phyloP scores from a whole-genome alignment of 2,329 filamentous ascomycete genomes.

The Ophiostoma sp. region DNA sequence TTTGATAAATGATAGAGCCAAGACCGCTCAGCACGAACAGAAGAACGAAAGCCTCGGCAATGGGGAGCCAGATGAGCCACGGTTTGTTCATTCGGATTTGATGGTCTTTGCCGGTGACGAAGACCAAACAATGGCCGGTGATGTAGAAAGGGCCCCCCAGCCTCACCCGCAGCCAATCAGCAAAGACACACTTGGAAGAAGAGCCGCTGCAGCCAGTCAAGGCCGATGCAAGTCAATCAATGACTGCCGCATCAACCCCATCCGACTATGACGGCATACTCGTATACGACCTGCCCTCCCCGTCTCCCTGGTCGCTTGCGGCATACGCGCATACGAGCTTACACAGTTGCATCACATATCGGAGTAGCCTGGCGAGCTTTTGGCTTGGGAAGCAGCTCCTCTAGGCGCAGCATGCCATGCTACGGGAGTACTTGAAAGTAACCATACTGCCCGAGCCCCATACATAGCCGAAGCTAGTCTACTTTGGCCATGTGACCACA shows the following conservation, averaged over 20 bases:
- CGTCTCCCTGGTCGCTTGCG: neutral
- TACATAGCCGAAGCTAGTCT: slow-evolving; percentile 9
- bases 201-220: neutral
- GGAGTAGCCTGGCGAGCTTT: neutral
- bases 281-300: neutral
- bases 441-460: neutral
- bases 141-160: no score
- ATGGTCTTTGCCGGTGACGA: no score
- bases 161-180: no score
- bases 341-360: slow-evolving; percentile 2
- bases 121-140: no score
- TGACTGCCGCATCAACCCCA: neutral
- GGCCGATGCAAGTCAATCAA: neutral
- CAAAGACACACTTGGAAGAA: neutral
- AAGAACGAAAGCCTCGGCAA: no score
- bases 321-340: neutral
- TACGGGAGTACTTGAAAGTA: neutral
- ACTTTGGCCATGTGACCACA: slow-evolving; percentile 8
- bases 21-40: neutral
- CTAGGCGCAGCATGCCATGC: slow-evolving; percentile 7
- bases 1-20: neutral
- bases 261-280: neutral
- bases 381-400: neutral
- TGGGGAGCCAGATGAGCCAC: no score
- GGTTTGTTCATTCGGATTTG: no score